These are phyloP conservation scores for Andrographis paniculata DNA, from an alignment of 305 asterid genomes.

Conservation along the genomic window DNA sequence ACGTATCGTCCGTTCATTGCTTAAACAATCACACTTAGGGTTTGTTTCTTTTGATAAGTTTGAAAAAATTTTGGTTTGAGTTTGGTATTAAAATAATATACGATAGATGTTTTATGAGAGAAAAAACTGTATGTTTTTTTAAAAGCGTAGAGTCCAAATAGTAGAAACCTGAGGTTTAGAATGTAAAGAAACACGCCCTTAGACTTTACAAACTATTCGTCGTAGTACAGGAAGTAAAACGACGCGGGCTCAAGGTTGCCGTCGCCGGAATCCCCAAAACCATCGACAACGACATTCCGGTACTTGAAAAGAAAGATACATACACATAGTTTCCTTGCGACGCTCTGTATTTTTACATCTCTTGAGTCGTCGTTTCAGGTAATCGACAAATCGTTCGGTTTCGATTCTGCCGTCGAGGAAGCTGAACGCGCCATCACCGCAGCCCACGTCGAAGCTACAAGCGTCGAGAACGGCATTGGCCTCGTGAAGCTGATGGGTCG, in stretches of 20 bases:
- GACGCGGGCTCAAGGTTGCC: constrained; percentile 73
- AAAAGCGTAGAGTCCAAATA: too few species aligned
- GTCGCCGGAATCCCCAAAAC: constrained; percentile 82
- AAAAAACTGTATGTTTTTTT: too few species aligned
- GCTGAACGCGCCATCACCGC: constrained; percentile 90
- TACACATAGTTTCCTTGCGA: too few species aligned
- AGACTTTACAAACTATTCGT: too few species aligned
- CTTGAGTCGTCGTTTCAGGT: constrained; percentile 29
- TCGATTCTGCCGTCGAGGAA: constrained; percentile 88
- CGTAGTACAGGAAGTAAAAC: constrained; percentile 69
- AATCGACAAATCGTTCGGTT: constrained; percentile 82
- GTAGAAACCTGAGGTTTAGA: too few species aligned
- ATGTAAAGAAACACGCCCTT: too few species aligned
- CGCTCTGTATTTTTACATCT: background rate
- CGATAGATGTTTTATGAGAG: too few species aligned
- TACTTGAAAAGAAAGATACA: too few species aligned
- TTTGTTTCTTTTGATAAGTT: background rate
- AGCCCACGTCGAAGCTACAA: constrained; percentile 86
- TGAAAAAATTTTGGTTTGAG: too few species aligned
- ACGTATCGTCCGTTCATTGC: background rate
- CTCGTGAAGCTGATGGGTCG: constrained; percentile 84
- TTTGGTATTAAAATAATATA: too few species aligned
- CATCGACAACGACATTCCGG: constrained; percentile 93
- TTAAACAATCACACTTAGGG: too few species aligned
- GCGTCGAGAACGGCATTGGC: constrained; percentile 81